phyloP scores from a whole-genome alignment of 2,329 filamentous ascomycete species.

The Phialophora tarda region DNA sequence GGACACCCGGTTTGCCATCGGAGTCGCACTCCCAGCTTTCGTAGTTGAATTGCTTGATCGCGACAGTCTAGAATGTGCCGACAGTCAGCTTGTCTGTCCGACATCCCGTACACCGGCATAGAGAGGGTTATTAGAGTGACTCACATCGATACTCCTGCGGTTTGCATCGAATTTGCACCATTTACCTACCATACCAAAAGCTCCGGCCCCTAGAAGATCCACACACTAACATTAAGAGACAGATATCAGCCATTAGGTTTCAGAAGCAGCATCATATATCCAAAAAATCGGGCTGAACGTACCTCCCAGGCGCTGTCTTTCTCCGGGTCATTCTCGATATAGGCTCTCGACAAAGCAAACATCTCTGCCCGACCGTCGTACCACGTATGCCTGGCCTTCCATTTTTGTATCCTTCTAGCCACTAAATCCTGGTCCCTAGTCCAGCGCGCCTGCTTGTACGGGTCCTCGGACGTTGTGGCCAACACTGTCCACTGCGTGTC shows the following conservation, averaged over 20 bases:
- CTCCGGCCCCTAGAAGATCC: conserved; percentile 25
- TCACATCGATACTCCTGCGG: conserved; percentile 25
- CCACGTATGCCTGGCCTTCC: conserved; percentile 20
- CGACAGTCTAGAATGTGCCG: conserved; percentile 17
- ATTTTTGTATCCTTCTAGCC: conserved; percentile 5
- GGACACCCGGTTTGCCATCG: conserved; percentile 17
- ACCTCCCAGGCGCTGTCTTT: conserved; percentile 23
- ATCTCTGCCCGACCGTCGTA: conserved; percentile 10
- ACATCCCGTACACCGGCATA: background rate
- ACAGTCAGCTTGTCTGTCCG: background rate
- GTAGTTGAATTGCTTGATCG: conserved; percentile 31
- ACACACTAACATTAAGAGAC: conserved; percentile 21
- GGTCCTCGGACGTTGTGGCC: background rate
- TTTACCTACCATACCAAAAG: conserved; percentile 32
- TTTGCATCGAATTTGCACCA: conserved; percentile 27
- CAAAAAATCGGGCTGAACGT: background rate
- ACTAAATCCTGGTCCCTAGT: conserved; percentile 12
- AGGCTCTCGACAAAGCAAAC: conserved; percentile 25
- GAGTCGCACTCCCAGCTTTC: conserved; percentile 19
- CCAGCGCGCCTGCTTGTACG: conserved; percentile 7
- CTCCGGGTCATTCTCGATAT: conserved; percentile 11
- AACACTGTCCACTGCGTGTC: background rate
- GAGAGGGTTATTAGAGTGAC: background rate
- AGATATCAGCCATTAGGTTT: background rate
- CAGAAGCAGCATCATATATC: background rate